Evolutionary conservation across 345 rosid species (phyloP).

Genomic region (Pelargonium nanum): DNA sequence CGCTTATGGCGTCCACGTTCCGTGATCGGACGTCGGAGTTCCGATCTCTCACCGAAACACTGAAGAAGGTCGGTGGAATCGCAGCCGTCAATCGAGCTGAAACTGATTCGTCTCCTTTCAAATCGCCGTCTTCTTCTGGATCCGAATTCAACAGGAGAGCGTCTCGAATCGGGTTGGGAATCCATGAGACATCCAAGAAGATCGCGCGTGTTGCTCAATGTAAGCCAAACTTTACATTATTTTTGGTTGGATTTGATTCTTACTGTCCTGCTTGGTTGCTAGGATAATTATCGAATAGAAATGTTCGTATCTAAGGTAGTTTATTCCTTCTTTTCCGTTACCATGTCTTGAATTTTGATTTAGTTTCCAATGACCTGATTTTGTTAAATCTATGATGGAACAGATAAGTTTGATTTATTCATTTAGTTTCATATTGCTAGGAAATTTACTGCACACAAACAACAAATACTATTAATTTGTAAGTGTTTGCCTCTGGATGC

Average conservation of each 20-base stretch:
- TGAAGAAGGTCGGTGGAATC: slow-evolving; percentile 58
- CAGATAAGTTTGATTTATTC: neutral
- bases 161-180: slow-evolving; percentile 47
- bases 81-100: slow-evolving; percentile 17
- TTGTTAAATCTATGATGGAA: neutral
- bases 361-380: neutral
- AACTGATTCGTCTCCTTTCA: slow-evolving; percentile 11
- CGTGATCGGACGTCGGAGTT: slow-evolving; percentile 86
- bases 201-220: slow-evolving; percentile 60
- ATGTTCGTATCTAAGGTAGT: neutral
- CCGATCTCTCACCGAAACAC: slow-evolving; percentile 51
- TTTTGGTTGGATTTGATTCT: neutral
- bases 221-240: slow-evolving; percentile 12
- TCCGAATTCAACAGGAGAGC: slow-evolving; percentile 82
- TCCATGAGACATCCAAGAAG: slow-evolving; percentile 67
- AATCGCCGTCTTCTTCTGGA: slow-evolving; percentile 38
- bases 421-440: neutral
- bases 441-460: neutral
- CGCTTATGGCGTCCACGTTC: slow-evolving; percentile 41
- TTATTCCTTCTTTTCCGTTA: neutral
- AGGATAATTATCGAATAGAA: neutral
- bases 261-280: neutral
- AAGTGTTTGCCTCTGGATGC: neutral
- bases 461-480: neutral
- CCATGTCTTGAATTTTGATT: neutral